These are phyloP conservation scores for Luzula sylvatica DNA, from an alignment of 176 grass and related monocot species.

Conservation along the genomic window DNA sequence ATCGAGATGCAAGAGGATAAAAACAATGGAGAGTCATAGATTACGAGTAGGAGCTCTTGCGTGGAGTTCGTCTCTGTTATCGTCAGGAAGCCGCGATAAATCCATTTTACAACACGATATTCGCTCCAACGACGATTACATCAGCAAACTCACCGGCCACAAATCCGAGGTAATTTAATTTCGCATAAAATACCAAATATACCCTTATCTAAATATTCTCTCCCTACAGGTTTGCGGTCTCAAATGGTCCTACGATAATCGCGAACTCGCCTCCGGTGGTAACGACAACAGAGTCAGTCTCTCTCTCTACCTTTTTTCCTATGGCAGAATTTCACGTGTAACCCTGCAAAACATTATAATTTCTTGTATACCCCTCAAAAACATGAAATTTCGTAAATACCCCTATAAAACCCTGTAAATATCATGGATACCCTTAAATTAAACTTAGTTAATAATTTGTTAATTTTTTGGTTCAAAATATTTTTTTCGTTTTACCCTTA, in stretches of 20 bases:
- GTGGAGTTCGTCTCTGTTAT: slow-evolving; percentile 88
- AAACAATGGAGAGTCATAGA: slow-evolving; percentile 79
- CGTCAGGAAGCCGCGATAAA: slow-evolving; percentile 88
- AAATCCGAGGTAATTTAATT: slow-evolving; percentile 93
- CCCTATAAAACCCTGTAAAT: too few species aligned
- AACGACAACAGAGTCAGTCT: slow-evolving; percentile 93
- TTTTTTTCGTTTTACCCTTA: too few species aligned
- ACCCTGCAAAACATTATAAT: too few species aligned
- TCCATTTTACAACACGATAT: slow-evolving; percentile 83
- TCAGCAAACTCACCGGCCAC: slow-evolving; percentile 89
- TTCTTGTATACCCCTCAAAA: too few species aligned
- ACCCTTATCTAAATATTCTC: too few species aligned
- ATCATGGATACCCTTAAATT: too few species aligned
- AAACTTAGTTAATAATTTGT: too few species aligned
- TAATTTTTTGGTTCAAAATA: too few species aligned
- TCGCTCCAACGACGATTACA: slow-evolving; percentile 72
- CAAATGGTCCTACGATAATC: slow-evolving; percentile 94
- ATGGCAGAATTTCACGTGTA: too few species aligned
- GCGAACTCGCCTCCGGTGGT: slow-evolving; percentile 90
- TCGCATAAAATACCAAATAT: too few species aligned
- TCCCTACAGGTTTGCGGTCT: slow-evolving; percentile 91
- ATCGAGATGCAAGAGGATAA: slow-evolving; percentile 60
- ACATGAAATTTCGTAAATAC: too few species aligned
- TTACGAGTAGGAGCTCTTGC: slow-evolving; percentile 86
- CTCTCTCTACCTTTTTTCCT: too few species aligned